Conservation (phyloP, 2,329 filamentous ascomycete species). For the Colletotrichum tamarilloi region DNA sequence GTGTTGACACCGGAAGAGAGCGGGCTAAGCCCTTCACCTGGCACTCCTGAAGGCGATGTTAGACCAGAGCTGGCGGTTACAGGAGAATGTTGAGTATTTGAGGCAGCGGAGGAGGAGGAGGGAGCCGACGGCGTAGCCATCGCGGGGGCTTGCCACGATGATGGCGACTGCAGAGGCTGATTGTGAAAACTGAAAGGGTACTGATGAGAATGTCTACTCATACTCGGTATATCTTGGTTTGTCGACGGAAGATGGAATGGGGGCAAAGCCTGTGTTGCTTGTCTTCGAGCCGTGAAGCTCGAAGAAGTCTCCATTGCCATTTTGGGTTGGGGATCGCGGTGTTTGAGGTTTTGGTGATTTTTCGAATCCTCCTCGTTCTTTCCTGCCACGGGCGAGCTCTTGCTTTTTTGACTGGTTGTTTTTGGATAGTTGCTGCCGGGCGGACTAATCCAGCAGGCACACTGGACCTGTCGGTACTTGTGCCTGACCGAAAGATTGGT, state of each 20-base stretch:
- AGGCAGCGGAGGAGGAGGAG: conserved; percentile 62
- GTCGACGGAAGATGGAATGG: conserved; percentile 77
- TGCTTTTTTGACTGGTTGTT: neutral
- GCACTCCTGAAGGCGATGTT: conserved; percentile 64
- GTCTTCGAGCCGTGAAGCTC: conserved; percentile 77
- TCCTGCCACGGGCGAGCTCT: neutral
- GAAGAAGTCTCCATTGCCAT: conserved; percentile 48
- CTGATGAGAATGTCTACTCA: conserved; percentile 47
- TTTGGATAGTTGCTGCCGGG: neutral
- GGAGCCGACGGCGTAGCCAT: conserved; percentile 30
- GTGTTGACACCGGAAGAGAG: conserved; percentile 71
- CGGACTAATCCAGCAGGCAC: neutral
- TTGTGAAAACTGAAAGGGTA: conserved; percentile 28
- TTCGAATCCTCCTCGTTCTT: conserved; percentile 34
- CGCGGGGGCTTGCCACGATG: conserved; percentile 22
- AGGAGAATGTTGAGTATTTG: conserved; percentile 49
- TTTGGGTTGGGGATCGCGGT: neutral
- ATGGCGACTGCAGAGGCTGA: conserved; percentile 17
- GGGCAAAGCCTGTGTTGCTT: conserved; percentile 75
- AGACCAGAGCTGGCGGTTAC: conserved; percentile 57
- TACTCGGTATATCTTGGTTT: conserved; percentile 55
- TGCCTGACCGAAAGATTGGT: neutral
- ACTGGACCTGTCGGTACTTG: neutral
- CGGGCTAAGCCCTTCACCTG: conserved; percentile 71
- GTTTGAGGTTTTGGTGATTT: neutral